Evolutionary conservation across 1,139 yeast genomes (phyloP).

Genomic region (Suhomyces bokatorum): DNA sequence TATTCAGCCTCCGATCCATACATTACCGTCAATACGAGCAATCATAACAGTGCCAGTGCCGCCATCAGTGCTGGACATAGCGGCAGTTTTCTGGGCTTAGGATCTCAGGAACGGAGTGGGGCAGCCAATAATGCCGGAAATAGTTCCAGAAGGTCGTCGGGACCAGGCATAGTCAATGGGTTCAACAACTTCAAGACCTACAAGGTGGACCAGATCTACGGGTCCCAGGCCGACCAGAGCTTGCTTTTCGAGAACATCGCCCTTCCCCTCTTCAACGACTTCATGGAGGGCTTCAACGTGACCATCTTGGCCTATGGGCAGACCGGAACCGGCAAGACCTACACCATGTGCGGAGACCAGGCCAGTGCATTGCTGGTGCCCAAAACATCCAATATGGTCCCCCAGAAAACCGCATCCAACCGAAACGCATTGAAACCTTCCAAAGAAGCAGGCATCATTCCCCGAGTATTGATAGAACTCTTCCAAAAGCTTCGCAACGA

Average conservation of each 20-base stretch:
- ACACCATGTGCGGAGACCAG: conserved; percentile 76
- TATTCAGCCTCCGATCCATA: conserved; percentile 38
- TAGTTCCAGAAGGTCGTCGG: conserved; percentile 7
- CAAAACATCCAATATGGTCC: not conserved
- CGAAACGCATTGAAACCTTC: conserved; percentile 14
- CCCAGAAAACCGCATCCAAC: not conserved
- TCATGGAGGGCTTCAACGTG: conserved; percentile 70
- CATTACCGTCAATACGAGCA: conserved; percentile 43
- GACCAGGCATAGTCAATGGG: conserved; percentile 2
- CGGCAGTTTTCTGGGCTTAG: not conserved
- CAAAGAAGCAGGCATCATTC: conserved; percentile 60
- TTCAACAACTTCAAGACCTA: conserved; percentile 47
- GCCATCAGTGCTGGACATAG: not conserved
- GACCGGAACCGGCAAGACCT: conserved; percentile 87
- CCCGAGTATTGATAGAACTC: conserved; percentile 58
- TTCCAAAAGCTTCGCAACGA: conserved; percentile 45
- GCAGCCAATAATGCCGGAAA: not conserved
- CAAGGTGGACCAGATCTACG: conserved; percentile 72
- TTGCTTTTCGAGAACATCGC: conserved; percentile 63
- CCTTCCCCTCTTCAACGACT: conserved; percentile 61
- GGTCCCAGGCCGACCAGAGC: conserved; percentile 67
- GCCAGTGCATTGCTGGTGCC: not conserved
- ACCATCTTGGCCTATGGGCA: conserved; percentile 88
- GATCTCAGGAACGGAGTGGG: conserved; percentile 2
- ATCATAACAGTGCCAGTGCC: conserved; percentile 26